Percentiles rank a stretch among this genome's conserved stretches.
These are phyloP conservation scores for Insectozyma bohioensis DNA, from an alignment of 1,139 yeast genomes.

Conservation along the genomic window DNA sequence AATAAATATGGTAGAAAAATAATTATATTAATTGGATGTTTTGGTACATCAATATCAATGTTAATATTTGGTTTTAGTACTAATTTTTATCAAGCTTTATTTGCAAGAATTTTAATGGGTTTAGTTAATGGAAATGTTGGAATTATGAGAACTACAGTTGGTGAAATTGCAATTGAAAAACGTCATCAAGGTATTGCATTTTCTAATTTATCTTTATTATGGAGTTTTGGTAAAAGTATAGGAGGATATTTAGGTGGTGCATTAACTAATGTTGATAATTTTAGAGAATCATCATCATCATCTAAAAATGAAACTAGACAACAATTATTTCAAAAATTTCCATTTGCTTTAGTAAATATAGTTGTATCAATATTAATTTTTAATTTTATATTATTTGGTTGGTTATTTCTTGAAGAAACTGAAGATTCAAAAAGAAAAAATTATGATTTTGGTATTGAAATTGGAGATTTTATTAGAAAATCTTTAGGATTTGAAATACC, in stretches of 20 bases:
- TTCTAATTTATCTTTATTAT: slow-evolving; percentile 57
- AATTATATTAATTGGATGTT: slow-evolving; percentile 50
- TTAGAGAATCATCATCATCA: slow-evolving; percentile 7
- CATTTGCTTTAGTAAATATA: slow-evolving; percentile 61
- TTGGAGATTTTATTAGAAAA: slow-evolving; percentile 48
- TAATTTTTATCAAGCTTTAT: slow-evolving; percentile 50
- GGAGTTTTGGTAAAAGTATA: slow-evolving; percentile 48
- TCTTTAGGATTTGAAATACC: slow-evolving; percentile 32
- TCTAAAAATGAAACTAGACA: neutral
- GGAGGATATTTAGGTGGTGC: slow-evolving; percentile 10
- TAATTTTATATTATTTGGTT: slow-evolving; percentile 39
- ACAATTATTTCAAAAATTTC: slow-evolving; percentile 25
- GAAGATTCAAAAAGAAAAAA: slow-evolving; percentile 36
- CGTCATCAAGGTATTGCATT: slow-evolving; percentile 63
- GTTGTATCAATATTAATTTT: slow-evolving; percentile 45
- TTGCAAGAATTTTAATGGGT: slow-evolving; percentile 54
- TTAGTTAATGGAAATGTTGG: slow-evolving; percentile 62
- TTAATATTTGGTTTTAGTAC: slow-evolving; percentile 53
- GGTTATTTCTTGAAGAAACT: slow-evolving; percentile 28
- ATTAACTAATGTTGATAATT: slow-evolving; percentile 11
- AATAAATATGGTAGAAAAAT: slow-evolving; percentile 60
- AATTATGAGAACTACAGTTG: slow-evolving; percentile 58
- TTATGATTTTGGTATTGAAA: slow-evolving; percentile 50
- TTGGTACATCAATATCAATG: slow-evolving; percentile 50
- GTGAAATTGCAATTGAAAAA: slow-evolving; percentile 56